These are phyloP conservation scores for Trichosanthes cucumerina DNA, from an alignment of 306 rosid species.

Conservation along the genomic window DNA sequence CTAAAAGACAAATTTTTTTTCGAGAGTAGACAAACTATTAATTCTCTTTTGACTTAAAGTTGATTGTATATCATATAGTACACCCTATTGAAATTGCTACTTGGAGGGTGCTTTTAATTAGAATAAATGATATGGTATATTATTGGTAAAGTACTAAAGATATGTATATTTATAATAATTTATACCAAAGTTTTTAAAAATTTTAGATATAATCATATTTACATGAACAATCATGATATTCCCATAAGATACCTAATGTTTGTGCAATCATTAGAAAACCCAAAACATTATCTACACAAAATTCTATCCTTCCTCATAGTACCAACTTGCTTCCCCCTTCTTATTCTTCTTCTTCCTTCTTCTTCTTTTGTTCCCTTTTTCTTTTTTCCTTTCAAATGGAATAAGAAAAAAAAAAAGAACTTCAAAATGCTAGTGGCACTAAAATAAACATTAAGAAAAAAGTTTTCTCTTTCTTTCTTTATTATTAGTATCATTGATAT, in stretches of 20 bases:
- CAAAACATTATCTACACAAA: conserved; percentile 1
- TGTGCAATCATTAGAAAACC: conserved; percentile 9
- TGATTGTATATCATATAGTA: too few species aligned
- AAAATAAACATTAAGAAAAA: background rate
- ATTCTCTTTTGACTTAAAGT: too few species aligned
- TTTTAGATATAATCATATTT: background rate
- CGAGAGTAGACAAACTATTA: too few species aligned
- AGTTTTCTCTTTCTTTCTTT: background rate
- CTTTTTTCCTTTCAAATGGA: background rate
- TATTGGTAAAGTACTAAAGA: background rate
- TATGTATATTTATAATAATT: background rate
- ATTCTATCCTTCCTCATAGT: background rate
- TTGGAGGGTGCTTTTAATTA: too few species aligned
- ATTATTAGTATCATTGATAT: background rate
- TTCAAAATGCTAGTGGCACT: conserved; percentile 1
- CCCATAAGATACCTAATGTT: background rate
- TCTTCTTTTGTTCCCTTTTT: background rate
- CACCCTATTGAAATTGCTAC: too few species aligned
- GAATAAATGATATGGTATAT: background rate
- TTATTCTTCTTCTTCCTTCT: background rate
- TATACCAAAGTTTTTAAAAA: background rate
- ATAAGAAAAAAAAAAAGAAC: background rate
- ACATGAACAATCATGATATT: background rate
- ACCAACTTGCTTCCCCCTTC: conserved; percentile 6
- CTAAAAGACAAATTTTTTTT: too few species aligned